Evolutionary conservation across 75 land plant genomes (phyloP), one percentile per base, ranked within the genome.

Genomic region (Picea sitchensis): DNA sequence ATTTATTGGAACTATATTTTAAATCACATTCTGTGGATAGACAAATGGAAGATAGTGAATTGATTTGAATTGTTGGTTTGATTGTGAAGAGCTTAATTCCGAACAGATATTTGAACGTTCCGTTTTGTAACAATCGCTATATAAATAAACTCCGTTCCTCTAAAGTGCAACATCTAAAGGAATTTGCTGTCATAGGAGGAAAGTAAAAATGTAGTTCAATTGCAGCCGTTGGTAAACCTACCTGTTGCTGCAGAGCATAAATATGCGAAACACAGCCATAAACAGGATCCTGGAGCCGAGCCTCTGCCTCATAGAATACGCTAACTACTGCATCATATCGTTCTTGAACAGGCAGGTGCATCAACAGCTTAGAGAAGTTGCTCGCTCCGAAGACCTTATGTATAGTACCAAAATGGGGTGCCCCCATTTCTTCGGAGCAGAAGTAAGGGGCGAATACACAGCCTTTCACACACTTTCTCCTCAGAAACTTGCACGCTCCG

Each of bases 341-440:
- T 15, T 86, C 75, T 14, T 80, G 71, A n/a, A 64, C 78, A 26
- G 84, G 87, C 63, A 87, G 76, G 68, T 78, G 81, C 14, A 36
- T 78, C 79, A 87, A 61, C 73, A 87, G 81, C 84, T 87, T 87
- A 61, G 81, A 76, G n/a, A 87, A 87, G 72, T 87, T 87, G 80
- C 89, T 87, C 41, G 89, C 89, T 9, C 89, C 89, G 77, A 87
- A 87, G 7, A 87, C 72, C 79, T 87, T 87, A 77, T 87, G 89
- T 9, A 87, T 87, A 3, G 89, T 84, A 5, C 84, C 89, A 36
- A 87, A 87, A 11, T 84, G 88, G 12, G 89, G 79, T 36, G 89
- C 89, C 7, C 89, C 89, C 76, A 34, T 15, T 31, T 87, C 84
- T 69, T 87, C 89, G 2, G 88, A 61, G 14, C 78, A 73, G 61